Evolutionary conservation across 441 rosid species (phyloP), one percentile per base, ranked within the genome.

Genomic region (Flueggea neowawraea): DNA sequence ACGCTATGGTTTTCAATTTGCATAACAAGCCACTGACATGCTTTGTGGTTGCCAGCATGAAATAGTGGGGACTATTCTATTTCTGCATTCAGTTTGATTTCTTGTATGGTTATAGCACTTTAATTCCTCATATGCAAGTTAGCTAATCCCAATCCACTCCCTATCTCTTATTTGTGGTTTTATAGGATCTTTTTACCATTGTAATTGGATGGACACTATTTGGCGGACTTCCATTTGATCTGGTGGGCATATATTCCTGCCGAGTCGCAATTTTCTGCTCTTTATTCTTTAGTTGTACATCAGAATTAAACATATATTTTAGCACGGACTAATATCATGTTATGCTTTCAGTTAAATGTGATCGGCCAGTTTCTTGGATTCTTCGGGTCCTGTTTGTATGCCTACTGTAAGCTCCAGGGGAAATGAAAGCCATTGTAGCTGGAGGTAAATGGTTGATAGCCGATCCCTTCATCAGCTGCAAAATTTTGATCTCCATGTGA

Each of bases 161-260:
- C 8, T 60, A 52, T 64, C 48, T 15, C 13, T n/a, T 51, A 6
- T 54, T 59, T 59, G 16, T 69, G 54, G 36, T 44, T 52, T 58
- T 81, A 64, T 55, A 90, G 98, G 97, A 93, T 72, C 66, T 90
- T 47, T 90, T 90, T 55, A 90, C 93, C 28, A 83, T 93, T 69
- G 96, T 88, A 74, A 78, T 90, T 54, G 98, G 98, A 41, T 88
- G 97, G 98, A 52, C 79, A 41, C 66, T 93, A 53, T 93, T 93
- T 61, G 95, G 96, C 2, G 98, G 98, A 68, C 97, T 93, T 64
- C 97, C 97, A 11, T 93, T 84, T 64, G 97, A 93, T 72, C n/a
- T 80, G 72, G 98, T 93, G 78, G 78, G 79, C 67, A 58, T 16
- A 36, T 33, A n/a, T 47, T 16, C 28, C 70, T 41, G 57, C 62